These are phyloP conservation scores for Tetrahymena malaccensis DNA, from an alignment of 73 alveolate species.

Conservation along the genomic window DNA sequence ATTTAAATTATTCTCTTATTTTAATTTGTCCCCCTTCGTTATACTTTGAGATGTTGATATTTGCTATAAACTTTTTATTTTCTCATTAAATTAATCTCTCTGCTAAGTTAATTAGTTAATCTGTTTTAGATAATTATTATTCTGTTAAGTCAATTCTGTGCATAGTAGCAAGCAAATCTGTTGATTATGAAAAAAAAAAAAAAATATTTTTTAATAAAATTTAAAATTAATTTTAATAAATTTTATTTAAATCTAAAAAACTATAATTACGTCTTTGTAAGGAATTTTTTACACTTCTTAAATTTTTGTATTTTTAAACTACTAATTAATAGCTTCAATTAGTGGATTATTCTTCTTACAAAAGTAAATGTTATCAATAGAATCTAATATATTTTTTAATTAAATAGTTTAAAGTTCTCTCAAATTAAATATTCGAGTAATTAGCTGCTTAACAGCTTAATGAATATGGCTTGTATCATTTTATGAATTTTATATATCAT, in stretches of 20 bases:
- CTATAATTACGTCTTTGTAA: background rate
- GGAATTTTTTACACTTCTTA: background rate
- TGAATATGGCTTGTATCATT: background rate
- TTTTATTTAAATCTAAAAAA: too few species aligned
- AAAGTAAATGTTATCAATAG: background rate
- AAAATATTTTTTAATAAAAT: too few species aligned
- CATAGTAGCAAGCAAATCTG: background rate
- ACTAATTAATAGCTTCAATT: background rate
- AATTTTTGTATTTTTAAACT: background rate
- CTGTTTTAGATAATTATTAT: too few species aligned
- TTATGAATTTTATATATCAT: background rate
- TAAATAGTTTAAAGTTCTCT: background rate
- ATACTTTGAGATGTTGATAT: background rate
- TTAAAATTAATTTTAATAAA: too few species aligned
- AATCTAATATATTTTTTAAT: background rate
- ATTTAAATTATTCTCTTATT: background rate
- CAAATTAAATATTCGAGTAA: background rate
- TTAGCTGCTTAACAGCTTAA: background rate
- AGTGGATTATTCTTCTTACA: background rate
- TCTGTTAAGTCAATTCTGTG: background rate
- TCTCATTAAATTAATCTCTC: background rate
- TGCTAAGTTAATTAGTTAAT: too few species aligned
- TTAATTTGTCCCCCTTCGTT: background rate
- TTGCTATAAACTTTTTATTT: too few species aligned
- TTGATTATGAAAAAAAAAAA: too few species aligned